Evolutionary conservation across 495 filamentous ascomycete genomes (phyloP), one percentile per base, ranked within the genome.

Genomic region (Thozetella sp.): DNA sequence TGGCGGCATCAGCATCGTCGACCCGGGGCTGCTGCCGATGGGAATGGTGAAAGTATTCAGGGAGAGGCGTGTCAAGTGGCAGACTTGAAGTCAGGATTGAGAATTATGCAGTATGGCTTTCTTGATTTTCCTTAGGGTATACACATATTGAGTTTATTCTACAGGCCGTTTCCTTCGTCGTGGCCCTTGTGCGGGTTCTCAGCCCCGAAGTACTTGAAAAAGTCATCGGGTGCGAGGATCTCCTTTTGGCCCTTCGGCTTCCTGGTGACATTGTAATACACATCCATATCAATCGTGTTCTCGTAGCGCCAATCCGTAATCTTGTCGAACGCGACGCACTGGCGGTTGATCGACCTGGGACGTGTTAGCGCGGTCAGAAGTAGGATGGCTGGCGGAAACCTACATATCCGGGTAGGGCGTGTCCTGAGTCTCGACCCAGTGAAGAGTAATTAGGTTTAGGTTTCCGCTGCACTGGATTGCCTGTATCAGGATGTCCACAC

Each of bases 321-420:
- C 43, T 48, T 11, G n/a, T 48, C 43, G 20, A 48, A 48, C 11
- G 6, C n/a, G 10, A n/a, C 43, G 43, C 43, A 48, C 43, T 48
- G 43, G 3, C 43, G 43, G 43, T 11, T 48, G n/a, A 48, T 48
- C 3, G 43, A 69, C n/a, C n/a, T n/a, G n/a, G n/a, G n/a, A n/a
- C n/a, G n/a, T n/a, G n/a, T n/a, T n/a, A n/a, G n/a, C n/a, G n/a
- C n/a, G n/a, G n/a, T n/a, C n/a, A n/a, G n/a, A n/a, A n/a, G n/a
- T n/a, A n/a, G n/a, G n/a, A n/a, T n/a, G n/a, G n/a, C n/a, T n/a
- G n/a, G n/a, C n/a, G n/a, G n/a, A n/a, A n/a, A n/a, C n/a, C n/a
- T n/a, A n/a, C 61, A 77, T 74, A 26, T 80, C 77, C 11, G 77
- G 75, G 27, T 69, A 76, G 9, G 74, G 74, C 26, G 59, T 56